Percentiles rank a stretch among this genome's conserved stretches.
These are phyloP conservation scores for Pseudozyma sp. DNA, from an alignment of 1,284 basidiomycete genomes.

Conservation along the genomic window DNA sequence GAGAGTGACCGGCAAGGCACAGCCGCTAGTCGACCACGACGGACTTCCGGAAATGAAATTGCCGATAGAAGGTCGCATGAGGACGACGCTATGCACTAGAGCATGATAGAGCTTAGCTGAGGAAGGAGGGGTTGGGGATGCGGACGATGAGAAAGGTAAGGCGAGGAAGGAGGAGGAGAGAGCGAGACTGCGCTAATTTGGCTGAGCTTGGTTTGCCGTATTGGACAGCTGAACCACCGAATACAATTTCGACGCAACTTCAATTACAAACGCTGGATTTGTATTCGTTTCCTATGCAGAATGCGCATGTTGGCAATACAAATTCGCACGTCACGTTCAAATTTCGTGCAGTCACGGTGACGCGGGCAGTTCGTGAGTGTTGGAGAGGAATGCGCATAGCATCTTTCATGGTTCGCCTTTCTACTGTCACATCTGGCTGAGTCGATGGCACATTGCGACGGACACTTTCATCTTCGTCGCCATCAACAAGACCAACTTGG, in stretches of 20 bases:
- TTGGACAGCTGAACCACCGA: slow-evolving; percentile 1
- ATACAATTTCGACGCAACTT: neutral
- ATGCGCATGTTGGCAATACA: neutral
- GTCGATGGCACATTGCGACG: neutral
- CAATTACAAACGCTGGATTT: neutral
- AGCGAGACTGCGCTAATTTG: neutral
- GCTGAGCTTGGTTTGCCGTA: neutral
- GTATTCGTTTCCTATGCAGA: neutral
- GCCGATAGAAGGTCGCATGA: neutral
- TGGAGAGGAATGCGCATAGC: slow-evolving; percentile 5
- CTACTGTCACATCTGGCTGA: neutral
- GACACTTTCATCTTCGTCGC: too few relatives aligned
- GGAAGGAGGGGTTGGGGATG: too few relatives aligned
- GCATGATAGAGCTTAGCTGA: too few relatives aligned
- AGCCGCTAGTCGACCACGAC: too few relatives aligned
- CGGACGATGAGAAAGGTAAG: too few relatives aligned
- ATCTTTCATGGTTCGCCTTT: neutral
- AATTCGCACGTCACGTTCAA: neutral
- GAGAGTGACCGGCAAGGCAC: too few relatives aligned
- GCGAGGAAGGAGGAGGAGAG: too few relatives aligned
- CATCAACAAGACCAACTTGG: too few relatives aligned
- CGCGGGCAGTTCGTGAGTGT: too few relatives aligned
- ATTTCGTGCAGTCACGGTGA: neutral
- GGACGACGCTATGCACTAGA: too few relatives aligned
- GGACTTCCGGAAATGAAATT: too few relatives aligned